A percentile compares a stretch with the other conserved stretches of the same genome.
Conservation (phyloP, 192 early-diverging fungal genomes). For the Coemansia sp. region DNA sequence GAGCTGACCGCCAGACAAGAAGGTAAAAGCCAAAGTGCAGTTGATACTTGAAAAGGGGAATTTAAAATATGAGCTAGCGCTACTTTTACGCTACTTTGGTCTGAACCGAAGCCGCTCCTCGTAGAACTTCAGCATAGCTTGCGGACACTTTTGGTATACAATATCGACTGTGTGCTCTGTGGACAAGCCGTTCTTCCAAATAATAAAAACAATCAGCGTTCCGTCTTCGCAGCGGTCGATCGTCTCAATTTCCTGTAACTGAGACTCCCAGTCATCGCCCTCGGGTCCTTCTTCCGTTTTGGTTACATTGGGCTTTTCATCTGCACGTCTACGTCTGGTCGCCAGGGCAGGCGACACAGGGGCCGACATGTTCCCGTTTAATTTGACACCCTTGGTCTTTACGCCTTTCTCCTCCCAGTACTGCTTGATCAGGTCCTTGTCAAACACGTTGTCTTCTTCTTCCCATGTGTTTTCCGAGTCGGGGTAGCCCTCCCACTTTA, state of each 20-base stretch:
- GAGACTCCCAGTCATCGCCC: slow-evolving; percentile 33
- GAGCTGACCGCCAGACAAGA: no score
- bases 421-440: slow-evolving; percentile 30
- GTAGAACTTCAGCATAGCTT: slow-evolving; percentile 56
- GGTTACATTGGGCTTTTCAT: background rate
- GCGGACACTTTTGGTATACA: slow-evolving; percentile 50
- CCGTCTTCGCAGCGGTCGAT: slow-evolving; percentile 24
- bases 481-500: slow-evolving; percentile 60
- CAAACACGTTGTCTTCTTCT: slow-evolving; percentile 54
- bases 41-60: background rate
- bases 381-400: slow-evolving; percentile 14
- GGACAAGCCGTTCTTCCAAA: slow-evolving; percentile 51
- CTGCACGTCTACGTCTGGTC: slow-evolving; percentile 28
- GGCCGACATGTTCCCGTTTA: background rate
- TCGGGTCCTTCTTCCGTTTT: background rate
- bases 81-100: slow-evolving; percentile 11
- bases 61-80: background rate
- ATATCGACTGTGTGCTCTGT: slow-evolving; percentile 41
- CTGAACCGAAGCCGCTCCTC: slow-evolving; percentile 58
- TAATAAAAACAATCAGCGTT: slow-evolving; percentile 39
- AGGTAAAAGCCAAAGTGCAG: background rate
- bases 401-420: slow-evolving; percentile 31
- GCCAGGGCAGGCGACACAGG: background rate
- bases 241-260: slow-evolving; percentile 29
- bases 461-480: slow-evolving; percentile 61